Conservation (phyloP, 2,329 filamentous ascomycete species). For the Orbilia brochopaga region DNA sequence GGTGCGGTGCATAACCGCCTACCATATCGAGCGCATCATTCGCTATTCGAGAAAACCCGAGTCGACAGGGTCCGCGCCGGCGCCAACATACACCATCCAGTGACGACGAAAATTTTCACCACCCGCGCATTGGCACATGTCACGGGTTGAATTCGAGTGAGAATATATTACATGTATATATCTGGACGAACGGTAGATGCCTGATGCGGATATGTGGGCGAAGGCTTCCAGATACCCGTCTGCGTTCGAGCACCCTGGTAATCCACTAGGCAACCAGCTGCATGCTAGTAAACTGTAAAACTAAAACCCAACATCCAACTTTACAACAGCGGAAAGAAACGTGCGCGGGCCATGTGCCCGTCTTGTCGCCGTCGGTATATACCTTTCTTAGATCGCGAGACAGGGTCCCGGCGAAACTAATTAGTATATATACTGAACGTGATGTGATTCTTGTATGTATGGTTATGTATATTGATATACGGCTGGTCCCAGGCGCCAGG, state of each 20-base stretch:
- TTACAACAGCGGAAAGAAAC: background rate
- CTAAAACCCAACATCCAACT: background rate
- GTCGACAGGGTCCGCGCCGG: background rate
- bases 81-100: too few species aligned
- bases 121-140: background rate
- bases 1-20: constrained; percentile 1
- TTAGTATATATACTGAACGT: constrained; percentile 5
- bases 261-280: background rate
- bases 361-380: background rate
- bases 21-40: background rate
- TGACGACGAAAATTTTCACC: background rate
- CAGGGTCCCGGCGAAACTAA: background rate
- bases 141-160: background rate
- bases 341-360: background rate
- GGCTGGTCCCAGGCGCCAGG: constrained; percentile 39
- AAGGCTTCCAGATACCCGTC: background rate
- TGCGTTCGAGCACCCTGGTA: background rate
- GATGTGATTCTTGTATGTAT: constrained; percentile 20
- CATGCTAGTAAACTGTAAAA: background rate
- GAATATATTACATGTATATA: background rate
- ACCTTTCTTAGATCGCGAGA: background rate
- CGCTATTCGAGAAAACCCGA: background rate
- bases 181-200: background rate
- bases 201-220: background rate
- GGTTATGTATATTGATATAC: too few species aligned